Base-by-base conservation (phyloP, 352 stramenopile genomes). In the Plasmopara muralis region DNA sequence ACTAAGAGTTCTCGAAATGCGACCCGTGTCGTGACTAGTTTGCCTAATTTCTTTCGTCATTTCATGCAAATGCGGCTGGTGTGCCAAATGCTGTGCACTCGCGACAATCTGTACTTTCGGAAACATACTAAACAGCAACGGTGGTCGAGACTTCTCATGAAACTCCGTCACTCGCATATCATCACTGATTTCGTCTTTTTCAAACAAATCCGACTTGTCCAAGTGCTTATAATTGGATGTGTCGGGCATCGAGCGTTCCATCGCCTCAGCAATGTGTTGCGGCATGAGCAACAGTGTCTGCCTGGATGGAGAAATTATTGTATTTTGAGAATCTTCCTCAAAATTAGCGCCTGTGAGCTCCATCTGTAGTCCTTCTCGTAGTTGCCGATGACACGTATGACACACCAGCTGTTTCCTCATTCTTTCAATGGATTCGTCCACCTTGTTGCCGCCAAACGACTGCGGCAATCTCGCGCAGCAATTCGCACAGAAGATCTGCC, bases 361-460 rank as follows among this genome's bases (percentile, higher is more conserved):
- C 45, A 89, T 72, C 51, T 93, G 74, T 20, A 92, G 57, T 31
- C 84, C 84, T 60, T 94, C 84, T 16, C 81, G 78, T 29, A 94
- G 58, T 48, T 92, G 84, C 4, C 77, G 63, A 50, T 93, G 82
- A 33, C 84, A 94, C 10, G 73, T 89, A 53, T 90, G 82, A 43
- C 84, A 94, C 34, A 94, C 84, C 33, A 94, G 67, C 42, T 94
- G 79, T 47, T 94, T 94, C 13, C 82, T 68, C 5, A 94, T 53
- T 4, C 80, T 62, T 18, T 65, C 65, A 60, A 92, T 89, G 2
- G 76, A 88, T 15, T 86, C 80, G 54, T 94, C 78, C 18, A 86
- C 79, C 44, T 89, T 89, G 8, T 69, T 68, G 1, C 71, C 74
- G 35, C 78, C 80, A 54, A 91, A 90, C 1, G 82, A 91, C 54